Base-by-base conservation (phyloP, 2,329 filamentous ascomycete species). In the Hypocrella siamensis region DNA sequence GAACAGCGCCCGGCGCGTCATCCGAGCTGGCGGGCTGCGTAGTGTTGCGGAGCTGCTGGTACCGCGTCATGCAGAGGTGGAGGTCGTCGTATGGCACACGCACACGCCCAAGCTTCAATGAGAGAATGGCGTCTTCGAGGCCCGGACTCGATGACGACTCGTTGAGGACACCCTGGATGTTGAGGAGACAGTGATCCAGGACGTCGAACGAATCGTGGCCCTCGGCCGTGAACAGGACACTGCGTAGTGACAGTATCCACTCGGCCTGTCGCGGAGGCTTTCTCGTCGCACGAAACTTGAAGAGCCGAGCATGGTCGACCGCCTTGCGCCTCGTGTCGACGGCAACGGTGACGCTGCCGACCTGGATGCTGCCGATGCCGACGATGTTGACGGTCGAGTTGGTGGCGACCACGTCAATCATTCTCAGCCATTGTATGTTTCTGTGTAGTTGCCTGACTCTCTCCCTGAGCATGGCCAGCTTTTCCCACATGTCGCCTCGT, bases 11-110 rank as follows among this genome's bases (percentile, higher is more conserved):
- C 30, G 69, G 54, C 2, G 61, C 54, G 28, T 70, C 63, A 10
- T 58, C 50, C 9, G 41, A 35, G 34, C 46, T 46, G 25, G 56
- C 47, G 6, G 48, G 39, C 9, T 53, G 47, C 14, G 52, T 47
- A 32, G 60, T 57, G 30, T 38, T 42, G 18, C 50, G 51, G 17
- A 54, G 56, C 43, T 55, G 48, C 53, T 69, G 69, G 37, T 69
- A 72, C 31, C 65, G 66, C 17, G 65, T 58, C 22, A 67, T 51
- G 47, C 77, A 83, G 14, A 66, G 61, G 34, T 69, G 63, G 27
- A 96, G 60, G 47, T 96, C 86, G 47, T 98, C 90, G 46, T 81
- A 85, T 0, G 90, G 90, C 14, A 98, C 65, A 49, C 92, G 86
- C 11, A 98, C 65, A 33, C 88, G 75, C 12, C 92, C 90, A 24